A percentile compares a stretch with the other conserved stretches of the same genome.
Conservation (phyloP, 805 yeast genomes). For the Ogataea populi-albae region DNA sequence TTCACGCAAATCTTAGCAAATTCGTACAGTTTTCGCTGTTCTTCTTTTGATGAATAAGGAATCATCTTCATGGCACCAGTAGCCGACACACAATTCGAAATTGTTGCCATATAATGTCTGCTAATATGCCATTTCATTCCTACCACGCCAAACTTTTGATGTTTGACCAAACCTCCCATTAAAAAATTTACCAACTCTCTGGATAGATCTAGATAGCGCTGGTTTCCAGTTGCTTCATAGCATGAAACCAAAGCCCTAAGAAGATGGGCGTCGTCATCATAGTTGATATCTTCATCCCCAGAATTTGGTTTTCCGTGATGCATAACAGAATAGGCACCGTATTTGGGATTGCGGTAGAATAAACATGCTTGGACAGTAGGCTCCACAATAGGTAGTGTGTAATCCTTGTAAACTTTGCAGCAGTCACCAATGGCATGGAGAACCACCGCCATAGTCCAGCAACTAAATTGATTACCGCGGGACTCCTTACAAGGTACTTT, state of each 20-base stretch:
- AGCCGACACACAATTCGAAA: constrained; percentile 68
- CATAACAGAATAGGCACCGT: constrained; percentile 62
- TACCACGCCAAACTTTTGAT: constrained; percentile 45
- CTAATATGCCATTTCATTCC: constrained; percentile 68
- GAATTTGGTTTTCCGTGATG: constrained; percentile 49
- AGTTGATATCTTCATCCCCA: constrained; percentile 62
- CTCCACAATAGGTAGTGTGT: constrained; percentile 50
- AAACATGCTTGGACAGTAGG: constrained; percentile 50
- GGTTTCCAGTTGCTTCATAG: constrained; percentile 62
- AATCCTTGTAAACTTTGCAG: constrained; percentile 50
- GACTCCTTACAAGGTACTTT: constrained; percentile 40
- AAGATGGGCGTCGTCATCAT: constrained; percentile 77
- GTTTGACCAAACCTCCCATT: constrained; percentile 64
- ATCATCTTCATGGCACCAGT: constrained; percentile 57
- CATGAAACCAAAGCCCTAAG: constrained; percentile 63
- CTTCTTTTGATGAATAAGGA: constrained; percentile 43
- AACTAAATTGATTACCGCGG: constrained; percentile 52
- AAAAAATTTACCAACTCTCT: constrained; percentile 57
- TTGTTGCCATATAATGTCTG: constrained; percentile 58
- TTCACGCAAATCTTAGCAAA: constrained; percentile 58
- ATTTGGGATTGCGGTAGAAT: constrained; percentile 47
- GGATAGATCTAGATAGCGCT: constrained; percentile 51
- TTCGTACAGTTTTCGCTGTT: constrained; percentile 38
- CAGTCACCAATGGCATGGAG: constrained; percentile 68
- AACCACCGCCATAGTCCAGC: constrained; percentile 68